Conservation (phyloP, 2,329 filamentous ascomycete species). For the Dactylellina drechsleri region DNA sequence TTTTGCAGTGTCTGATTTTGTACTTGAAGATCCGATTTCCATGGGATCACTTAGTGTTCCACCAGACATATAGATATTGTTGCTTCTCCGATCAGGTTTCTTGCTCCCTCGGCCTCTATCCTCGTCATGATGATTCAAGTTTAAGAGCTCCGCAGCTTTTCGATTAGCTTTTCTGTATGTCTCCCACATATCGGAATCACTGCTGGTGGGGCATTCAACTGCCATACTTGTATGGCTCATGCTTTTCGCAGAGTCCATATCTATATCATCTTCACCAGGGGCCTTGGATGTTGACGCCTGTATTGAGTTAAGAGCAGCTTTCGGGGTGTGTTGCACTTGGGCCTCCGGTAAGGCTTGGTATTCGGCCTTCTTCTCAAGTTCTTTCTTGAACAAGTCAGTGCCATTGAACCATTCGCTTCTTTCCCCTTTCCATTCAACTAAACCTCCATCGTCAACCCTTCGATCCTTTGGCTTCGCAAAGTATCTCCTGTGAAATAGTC, state of each 20-base stretch:
- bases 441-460: slow-evolving; percentile 22
- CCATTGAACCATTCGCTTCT: slow-evolving; percentile 45
- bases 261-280: background rate
- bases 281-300: no score
- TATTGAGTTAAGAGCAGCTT: no score
- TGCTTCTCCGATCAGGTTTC: background rate
- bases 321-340: background rate
- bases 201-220: slow-evolving; percentile 1
- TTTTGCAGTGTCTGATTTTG: background rate
- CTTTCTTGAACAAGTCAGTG: slow-evolving; percentile 20
- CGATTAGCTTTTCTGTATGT: background rate
- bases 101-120: background rate
- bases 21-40: background rate
- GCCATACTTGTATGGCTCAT: background rate
- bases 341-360: slow-evolving; percentile 1
- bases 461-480: slow-evolving; percentile 34
- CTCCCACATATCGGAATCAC: slow-evolving; percentile 11
- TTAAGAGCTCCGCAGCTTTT: background rate
- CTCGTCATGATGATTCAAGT: background rate
- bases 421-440: slow-evolving; percentile 13
- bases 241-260: background rate
- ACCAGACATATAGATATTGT: background rate
- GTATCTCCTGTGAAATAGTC: slow-evolving; percentile 24
- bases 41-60: background rate
- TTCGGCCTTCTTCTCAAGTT: slow-evolving; percentile 4